phyloP scores from a whole-genome alignment of 306 rosid species.

The Prunus campanulata region DNA sequence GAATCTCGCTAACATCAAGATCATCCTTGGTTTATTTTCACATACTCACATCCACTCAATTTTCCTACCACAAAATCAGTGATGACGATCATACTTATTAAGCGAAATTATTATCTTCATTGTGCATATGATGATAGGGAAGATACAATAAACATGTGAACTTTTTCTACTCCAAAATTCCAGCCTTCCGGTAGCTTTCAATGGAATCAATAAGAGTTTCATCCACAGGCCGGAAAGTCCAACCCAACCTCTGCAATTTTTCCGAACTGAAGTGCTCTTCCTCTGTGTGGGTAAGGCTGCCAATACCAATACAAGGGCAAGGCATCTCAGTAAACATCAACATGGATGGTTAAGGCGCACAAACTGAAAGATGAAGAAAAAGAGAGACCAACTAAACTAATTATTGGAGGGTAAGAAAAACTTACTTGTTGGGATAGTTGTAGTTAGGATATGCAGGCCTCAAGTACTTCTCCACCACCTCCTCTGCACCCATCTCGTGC shows the following conservation, averaged over 20 bases:
- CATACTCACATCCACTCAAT: no score
- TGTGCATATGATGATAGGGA: no score
- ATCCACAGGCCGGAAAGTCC: constrained; percentile 42
- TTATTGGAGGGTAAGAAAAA: background rate
- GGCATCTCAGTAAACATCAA: background rate
- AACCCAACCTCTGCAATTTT: constrained; percentile 53
- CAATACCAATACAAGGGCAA: background rate
- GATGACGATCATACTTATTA: no score
- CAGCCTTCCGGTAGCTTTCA: constrained; percentile 19
- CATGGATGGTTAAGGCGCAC: background rate
- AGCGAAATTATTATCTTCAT: no score
- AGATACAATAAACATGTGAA: no score
- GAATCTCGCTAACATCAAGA: no score
- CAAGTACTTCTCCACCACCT: constrained; percentile 36
- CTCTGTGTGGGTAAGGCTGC: constrained; percentile 3
- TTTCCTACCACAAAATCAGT: no score
- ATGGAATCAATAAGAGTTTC: constrained; percentile 18
- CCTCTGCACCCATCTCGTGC: constrained; percentile 11
- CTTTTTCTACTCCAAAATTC: constrained; percentile 5
- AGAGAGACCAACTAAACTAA: background rate
- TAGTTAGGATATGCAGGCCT: constrained; percentile 39
- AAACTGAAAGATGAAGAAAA: background rate
- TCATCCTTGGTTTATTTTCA: no score
- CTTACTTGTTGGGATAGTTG: constrained; percentile 47
- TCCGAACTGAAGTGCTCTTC: constrained; percentile 23